phyloP scores from a whole-genome alignment of 148 eudicot genomes.

The Rhododendron williamsianum region DNA sequence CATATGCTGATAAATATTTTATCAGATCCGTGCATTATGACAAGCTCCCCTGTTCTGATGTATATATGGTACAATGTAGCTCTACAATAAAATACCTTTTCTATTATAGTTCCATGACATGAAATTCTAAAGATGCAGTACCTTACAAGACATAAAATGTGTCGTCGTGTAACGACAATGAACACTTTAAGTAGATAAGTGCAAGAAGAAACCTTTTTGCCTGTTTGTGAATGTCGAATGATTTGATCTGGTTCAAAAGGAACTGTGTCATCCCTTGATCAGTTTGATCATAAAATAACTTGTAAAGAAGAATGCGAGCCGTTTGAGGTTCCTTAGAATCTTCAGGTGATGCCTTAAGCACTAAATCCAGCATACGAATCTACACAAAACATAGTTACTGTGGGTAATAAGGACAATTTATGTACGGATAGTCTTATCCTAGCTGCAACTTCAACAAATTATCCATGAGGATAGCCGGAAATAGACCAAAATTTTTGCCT shows the following conservation, averaged over 20 bases:
- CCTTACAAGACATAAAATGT: neutral
- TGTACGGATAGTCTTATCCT: neutral
- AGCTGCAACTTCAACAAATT: neutral
- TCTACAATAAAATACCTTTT: neutral
- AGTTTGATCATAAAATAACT: constrained; percentile 97
- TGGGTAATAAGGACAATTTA: neutral
- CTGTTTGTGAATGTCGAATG: constrained; percentile 84
- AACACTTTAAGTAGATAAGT: neutral
- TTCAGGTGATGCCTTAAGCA: constrained; percentile 79
- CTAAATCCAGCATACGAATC: constrained; percentile 92
- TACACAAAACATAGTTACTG: constrained; percentile 25
- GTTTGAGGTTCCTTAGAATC: constrained; percentile 82
- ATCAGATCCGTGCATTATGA: neutral
- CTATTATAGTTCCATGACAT: neutral
- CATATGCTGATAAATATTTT: neutral
- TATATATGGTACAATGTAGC: neutral
- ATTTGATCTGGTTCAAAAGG: constrained; percentile 70
- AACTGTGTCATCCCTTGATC: constrained; percentile 95
- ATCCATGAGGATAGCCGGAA: neutral
- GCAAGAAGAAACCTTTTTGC: constrained; percentile 62
- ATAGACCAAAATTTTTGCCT: neutral
- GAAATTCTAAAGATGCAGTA: neutral
- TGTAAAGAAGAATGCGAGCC: constrained; percentile 80
- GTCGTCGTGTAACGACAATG: neutral
- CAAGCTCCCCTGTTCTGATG: neutral